These are phyloP conservation scores for Cicer yamashitae DNA, from an alignment of 306 rosid genomes.

Conservation along the genomic window DNA sequence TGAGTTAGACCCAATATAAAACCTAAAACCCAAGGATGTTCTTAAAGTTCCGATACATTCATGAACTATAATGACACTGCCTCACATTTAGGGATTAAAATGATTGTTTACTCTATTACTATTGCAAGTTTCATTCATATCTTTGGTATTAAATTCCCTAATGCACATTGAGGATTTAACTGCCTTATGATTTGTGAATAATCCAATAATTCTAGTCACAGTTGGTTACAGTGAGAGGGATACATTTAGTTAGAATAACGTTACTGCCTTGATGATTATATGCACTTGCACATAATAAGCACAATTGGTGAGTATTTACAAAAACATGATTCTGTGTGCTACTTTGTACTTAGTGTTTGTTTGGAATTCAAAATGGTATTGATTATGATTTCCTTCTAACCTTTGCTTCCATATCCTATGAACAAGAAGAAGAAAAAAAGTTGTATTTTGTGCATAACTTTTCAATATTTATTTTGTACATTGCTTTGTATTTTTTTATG, in stretches of 20 bases:
- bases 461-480: not conserved
- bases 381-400: not conserved
- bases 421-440: not conserved
- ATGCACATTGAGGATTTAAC: no score
- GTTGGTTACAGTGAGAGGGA: no score
- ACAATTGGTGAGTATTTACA: not conserved
- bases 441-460: not conserved
- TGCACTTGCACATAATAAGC: not conserved
- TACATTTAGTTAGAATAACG: no score
- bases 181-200: no score
- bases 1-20: no score
- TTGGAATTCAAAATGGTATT: slow-evolving; percentile 23
- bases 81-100: no score
- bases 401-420: not conserved
- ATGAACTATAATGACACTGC: no score
- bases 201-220: no score
- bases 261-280: not conserved
- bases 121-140: not conserved
- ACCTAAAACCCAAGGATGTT: no score
- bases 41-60: no score
- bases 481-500: not conserved
- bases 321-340: not conserved
- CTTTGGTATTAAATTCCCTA: not conserved
- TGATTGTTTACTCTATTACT: not conserved
- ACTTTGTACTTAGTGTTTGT: not conserved